A percentile compares a stretch with the other conserved stretches of the same genome.
These are phyloP conservation scores for Nectriaceae sp. DNA, from an alignment of 2,329 filamentous ascomycete species.

Conservation along the genomic window DNA sequence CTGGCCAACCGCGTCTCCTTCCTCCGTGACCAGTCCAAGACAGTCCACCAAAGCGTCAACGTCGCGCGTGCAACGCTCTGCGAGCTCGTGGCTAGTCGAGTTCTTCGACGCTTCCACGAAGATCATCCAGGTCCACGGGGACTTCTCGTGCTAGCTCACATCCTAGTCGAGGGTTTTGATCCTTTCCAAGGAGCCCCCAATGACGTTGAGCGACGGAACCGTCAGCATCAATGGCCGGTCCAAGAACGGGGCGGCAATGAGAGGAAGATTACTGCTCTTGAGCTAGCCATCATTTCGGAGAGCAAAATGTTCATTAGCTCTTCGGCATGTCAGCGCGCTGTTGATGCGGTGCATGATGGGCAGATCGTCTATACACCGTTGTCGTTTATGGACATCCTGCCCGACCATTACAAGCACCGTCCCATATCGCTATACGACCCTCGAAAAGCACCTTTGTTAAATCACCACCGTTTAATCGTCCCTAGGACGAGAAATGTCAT, in stretches of 20 bases:
- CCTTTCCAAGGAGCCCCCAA: constrained; percentile 70
- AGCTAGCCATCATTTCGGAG: constrained; percentile 72
- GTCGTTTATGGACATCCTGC: constrained; percentile 71
- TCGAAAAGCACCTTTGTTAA: constrained; percentile 63
- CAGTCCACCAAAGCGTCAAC: constrained; percentile 70
- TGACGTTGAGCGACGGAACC: constrained; percentile 54
- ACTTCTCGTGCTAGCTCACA: constrained; percentile 65
- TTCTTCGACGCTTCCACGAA: constrained; percentile 69
- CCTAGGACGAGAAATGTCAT: constrained; percentile 67
- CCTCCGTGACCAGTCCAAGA: constrained; percentile 64
- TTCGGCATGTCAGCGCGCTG: constrained; percentile 68
- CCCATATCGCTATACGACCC: constrained; percentile 72
- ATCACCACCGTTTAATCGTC: constrained; percentile 72
- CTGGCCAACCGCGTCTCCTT: constrained; percentile 72
- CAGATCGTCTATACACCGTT: constrained; percentile 71
- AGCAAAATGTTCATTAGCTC: constrained; percentile 68
- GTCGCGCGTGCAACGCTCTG: constrained; percentile 68
- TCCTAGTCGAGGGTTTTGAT: constrained; percentile 71
- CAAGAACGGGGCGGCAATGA: constrained; percentile 43
- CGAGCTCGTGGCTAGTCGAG: constrained; percentile 67
- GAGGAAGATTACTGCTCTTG: constrained; percentile 66
- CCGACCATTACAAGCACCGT: constrained; percentile 72
- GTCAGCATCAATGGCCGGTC: constrained; percentile 41
- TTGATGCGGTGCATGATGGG: constrained; percentile 70
- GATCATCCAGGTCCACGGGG: constrained; percentile 64